Conservation (phyloP, 306 rosid genomes). For the Abrus precatorius region DNA sequence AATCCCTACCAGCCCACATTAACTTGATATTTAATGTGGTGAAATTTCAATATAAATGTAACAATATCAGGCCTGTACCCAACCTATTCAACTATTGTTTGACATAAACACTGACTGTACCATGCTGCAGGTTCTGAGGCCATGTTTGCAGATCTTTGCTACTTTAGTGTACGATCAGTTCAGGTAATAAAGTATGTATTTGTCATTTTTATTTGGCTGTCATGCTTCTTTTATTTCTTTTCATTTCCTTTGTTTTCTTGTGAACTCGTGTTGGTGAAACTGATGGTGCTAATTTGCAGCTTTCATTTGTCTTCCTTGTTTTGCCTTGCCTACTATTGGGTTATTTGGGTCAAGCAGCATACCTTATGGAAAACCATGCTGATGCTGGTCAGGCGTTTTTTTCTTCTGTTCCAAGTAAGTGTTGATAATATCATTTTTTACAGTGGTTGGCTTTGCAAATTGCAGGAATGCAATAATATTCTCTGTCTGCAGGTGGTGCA, state of each 20-base stretch:
- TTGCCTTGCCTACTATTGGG: constrained; percentile 95
- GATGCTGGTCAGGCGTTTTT: constrained; percentile 75
- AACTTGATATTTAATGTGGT: constrained; percentile 17
- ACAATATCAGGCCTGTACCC: constrained; percentile 4
- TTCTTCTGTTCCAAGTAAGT: constrained; percentile 87
- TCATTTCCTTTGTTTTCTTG: constrained; percentile 14
- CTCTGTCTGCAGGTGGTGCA: constrained; percentile 67
- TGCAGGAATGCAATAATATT: constrained; percentile 37
- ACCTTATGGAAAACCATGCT: constrained; percentile 75
- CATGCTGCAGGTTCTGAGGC: constrained; percentile 94
- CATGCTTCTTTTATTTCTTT: constrained; percentile 30
- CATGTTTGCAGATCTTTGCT: constrained; percentile 99
- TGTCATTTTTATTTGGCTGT: constrained; percentile 21
- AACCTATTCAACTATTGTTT: constrained; percentile 38
- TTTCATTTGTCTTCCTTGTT: constrained; percentile 91
- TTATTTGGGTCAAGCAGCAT: constrained; percentile 99
- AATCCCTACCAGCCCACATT: constrained; percentile 6
- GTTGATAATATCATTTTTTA: constrained; percentile 25
- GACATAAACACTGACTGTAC: constrained; percentile 6
- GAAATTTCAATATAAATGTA: constrained; percentile 8
- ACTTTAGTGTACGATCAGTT: constrained; percentile 91
- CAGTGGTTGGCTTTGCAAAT: constrained; percentile 31
- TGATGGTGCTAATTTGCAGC: constrained; percentile 71
- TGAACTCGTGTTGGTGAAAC: constrained; percentile 30
- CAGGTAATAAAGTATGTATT: constrained; percentile 68